Percentiles rank a stretch among this genome's conserved stretches.
These are phyloP conservation scores for Eutrema japonicum DNA, from an alignment of 345 rosid species.

Conservation along the genomic window DNA sequence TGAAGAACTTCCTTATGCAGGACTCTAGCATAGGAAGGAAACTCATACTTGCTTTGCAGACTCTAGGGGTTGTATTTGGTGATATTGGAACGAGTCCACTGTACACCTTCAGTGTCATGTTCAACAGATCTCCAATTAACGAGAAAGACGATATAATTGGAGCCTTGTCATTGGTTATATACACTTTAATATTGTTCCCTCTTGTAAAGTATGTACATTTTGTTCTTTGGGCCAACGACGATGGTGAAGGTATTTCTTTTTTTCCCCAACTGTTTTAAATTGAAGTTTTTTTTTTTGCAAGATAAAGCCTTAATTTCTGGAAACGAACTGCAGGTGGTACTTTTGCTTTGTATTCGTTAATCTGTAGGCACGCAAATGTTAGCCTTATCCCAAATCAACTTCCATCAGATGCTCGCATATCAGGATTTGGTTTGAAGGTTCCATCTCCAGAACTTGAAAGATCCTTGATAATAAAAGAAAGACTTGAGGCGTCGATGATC, in stretches of 20 bases:
- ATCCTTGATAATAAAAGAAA: constrained; percentile 89
- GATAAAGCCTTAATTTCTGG: constrained; percentile 5
- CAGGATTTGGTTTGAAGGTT: constrained; percentile 93
- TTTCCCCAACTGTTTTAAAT: background rate
- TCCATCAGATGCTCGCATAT: constrained; percentile 94
- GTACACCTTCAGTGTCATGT: constrained; percentile 92
- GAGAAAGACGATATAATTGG: constrained; percentile 90
- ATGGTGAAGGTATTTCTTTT: constrained; percentile 83
- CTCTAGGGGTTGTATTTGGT: constrained; percentile 96
- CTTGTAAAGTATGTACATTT: constrained; percentile 86
- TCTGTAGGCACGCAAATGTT: constrained; percentile 95
- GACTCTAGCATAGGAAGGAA: constrained; percentile 71
- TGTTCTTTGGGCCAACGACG: constrained; percentile 98
- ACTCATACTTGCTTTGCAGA: constrained; percentile 79
- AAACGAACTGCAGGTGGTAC: constrained; percentile 77
- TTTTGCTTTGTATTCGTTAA: constrained; percentile 94
- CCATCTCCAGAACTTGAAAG: constrained; percentile 97
- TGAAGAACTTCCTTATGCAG: constrained; percentile 49
- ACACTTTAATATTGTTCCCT: constrained; percentile 86
- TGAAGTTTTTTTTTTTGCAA: background rate
- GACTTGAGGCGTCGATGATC: constrained; percentile 75
- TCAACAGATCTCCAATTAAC: constrained; percentile 77
- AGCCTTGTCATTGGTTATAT: constrained; percentile 85
- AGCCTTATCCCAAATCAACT: constrained; percentile 97
- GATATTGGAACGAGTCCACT: constrained; percentile 99